These are phyloP conservation scores for Globisporangium ultimum DNA, from an alignment of 352 stramenopile genomes.

Conservation along the genomic window DNA sequence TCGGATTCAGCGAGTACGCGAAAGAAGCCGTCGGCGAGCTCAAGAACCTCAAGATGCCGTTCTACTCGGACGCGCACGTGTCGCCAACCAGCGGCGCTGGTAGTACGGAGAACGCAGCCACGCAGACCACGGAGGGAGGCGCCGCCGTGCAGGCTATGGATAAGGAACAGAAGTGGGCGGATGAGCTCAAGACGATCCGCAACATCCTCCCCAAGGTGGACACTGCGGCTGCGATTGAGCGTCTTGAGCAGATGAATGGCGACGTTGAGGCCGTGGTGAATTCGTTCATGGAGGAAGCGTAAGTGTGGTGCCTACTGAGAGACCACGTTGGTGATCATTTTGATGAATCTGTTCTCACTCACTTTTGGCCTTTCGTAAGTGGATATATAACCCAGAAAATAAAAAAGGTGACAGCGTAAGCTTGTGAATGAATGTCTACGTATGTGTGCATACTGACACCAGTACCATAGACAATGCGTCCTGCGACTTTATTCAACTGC, in stretches of 20 bases:
- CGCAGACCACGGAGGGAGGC: conserved; percentile 27
- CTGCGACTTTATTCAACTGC: too few species aligned
- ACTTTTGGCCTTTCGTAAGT: too few species aligned
- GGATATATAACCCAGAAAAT: too few species aligned
- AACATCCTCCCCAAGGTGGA: conserved; percentile 70
- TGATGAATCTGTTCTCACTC: too few species aligned
- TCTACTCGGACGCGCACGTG: conserved; percentile 9
- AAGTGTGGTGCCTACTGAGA: conserved; percentile 11
- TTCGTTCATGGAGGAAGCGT: conserved; percentile 66
- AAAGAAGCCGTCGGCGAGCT: conserved; percentile 12
- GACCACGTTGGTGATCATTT: too few species aligned
- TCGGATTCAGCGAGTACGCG: conserved; percentile 9
- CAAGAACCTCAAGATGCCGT: conserved; percentile 40
- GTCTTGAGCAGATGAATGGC: conserved; percentile 73
- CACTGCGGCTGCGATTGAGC: conserved; percentile 40
- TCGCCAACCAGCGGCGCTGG: conserved; percentile 24
- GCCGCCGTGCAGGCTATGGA: conserved; percentile 26
- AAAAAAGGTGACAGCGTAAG: too few species aligned
- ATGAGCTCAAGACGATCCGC: conserved; percentile 58
- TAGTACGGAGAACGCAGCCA: conserved; percentile 56
- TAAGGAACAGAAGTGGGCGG: conserved; percentile 73
- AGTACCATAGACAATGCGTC: too few species aligned
- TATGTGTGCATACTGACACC: too few species aligned
- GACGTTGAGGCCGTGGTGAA: conserved; percentile 79
- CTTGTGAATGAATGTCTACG: too few species aligned